Evolutionary conservation across 176 grass and related monocot genomes (phyloP).

Genomic region (Musa troglodytarum): DNA sequence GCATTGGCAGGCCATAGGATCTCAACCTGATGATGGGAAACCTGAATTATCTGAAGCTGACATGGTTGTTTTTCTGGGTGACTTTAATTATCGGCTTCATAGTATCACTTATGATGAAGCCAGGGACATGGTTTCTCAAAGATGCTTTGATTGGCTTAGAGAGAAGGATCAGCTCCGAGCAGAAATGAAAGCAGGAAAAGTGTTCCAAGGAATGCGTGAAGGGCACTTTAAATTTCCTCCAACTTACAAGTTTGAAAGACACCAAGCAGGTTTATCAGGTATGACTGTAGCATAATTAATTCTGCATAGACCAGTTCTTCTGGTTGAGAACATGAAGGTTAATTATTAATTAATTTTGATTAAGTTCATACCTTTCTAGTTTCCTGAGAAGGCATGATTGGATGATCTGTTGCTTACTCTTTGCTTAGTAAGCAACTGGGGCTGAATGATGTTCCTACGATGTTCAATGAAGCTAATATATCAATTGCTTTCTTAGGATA

Average conservation of each 20-base stretch:
- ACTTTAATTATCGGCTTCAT: constrained; percentile 93
- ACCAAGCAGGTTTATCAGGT: constrained; percentile 76
- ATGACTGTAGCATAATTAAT: constrained; percentile 6
- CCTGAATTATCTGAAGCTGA: constrained; percentile 87
- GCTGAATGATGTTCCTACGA: too few relatives aligned
- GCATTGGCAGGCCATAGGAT: constrained; percentile 53
- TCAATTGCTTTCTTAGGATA: constrained; percentile 43
- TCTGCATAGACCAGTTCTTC: neutral
- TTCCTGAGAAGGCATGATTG: neutral
- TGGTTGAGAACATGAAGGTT: neutral
- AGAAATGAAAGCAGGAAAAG: constrained; percentile 86
- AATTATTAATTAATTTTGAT: neutral
- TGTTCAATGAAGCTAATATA: neutral
- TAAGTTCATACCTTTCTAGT: neutral
- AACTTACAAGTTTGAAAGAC: constrained; percentile 90
- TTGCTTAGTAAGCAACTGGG: neutral
- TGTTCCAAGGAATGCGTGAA: constrained; percentile 98
- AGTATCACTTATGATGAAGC: constrained; percentile 94
- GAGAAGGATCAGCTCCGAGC: constrained; percentile 86
- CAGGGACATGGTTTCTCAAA: constrained; percentile 95
- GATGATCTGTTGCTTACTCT: neutral
- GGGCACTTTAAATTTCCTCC: constrained; percentile 90
- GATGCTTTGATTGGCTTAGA: constrained; percentile 98
- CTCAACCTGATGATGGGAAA: constrained; percentile 60
- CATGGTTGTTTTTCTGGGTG: constrained; percentile 89